Evolutionary conservation across 192 early-diverging fungal genomes (phyloP).

Genomic region (Coemansia sp.): DNA sequence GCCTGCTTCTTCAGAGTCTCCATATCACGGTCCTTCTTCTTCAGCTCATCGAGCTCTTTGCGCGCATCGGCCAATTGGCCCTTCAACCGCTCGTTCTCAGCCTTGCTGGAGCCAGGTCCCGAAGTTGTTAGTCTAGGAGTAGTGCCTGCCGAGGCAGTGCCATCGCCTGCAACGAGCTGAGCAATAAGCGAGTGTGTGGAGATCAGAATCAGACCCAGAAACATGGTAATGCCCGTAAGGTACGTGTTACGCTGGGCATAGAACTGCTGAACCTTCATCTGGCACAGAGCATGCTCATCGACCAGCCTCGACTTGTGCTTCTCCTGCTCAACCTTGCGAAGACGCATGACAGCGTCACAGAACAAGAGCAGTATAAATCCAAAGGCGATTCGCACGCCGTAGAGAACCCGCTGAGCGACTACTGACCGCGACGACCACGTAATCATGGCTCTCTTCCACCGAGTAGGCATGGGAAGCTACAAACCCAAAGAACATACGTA

Average conservation of each 20-base stretch:
- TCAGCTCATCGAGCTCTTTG: constrained; percentile 51
- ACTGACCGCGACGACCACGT: constrained; percentile 40
- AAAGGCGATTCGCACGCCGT: constrained; percentile 47
- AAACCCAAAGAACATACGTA: not conserved
- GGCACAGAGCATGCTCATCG: constrained; percentile 53
- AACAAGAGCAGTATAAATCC: constrained; percentile 50
- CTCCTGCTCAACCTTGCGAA: constrained; percentile 35
- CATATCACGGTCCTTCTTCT: constrained; percentile 45
- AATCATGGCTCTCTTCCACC: constrained; percentile 50
- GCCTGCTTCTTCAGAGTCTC: constrained; percentile 56
- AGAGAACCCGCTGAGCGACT: constrained; percentile 34
- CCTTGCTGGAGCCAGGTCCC: constrained; percentile 28
- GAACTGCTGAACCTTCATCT: constrained; percentile 54
- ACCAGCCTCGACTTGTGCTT: constrained; percentile 24
- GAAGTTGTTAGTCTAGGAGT: constrained; percentile 17
- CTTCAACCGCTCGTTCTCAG: constrained; percentile 35
- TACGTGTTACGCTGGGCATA: constrained; percentile 60
- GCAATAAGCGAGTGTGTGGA: constrained; percentile 49
- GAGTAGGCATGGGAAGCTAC: constrained; percentile 45
- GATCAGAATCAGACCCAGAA: constrained; percentile 52
- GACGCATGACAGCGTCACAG: constrained; percentile 48
- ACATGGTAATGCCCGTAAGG: constrained; percentile 59
- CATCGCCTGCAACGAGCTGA: constrained; percentile 32
- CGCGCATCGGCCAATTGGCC: constrained; percentile 35
- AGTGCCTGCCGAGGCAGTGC: constrained; percentile 1